Evolutionary conservation across 1,284 basidiomycete genomes (phyloP), one percentile per base, ranked within the genome.

Genomic region (Violaceomyces palustris): DNA sequence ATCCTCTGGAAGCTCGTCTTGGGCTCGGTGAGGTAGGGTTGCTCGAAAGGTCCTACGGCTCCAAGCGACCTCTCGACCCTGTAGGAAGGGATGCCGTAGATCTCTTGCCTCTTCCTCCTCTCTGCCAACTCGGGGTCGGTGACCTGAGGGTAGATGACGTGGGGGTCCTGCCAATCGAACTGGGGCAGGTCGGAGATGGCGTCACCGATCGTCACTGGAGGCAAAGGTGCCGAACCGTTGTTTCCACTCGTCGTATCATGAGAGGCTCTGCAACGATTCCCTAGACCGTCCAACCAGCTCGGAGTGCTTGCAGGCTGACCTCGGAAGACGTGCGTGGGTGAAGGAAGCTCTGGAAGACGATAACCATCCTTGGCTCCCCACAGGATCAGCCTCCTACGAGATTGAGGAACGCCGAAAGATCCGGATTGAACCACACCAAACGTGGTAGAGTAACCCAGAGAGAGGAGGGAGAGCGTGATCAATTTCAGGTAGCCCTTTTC

Each of bases 91-190:
- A n/a, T n/a, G n/a, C n/a, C n/a, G n/a, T n/a, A n/a, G n/a, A n/a
- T n/a, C n/a, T n/a, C n/a, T n/a, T n/a, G n/a, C n/a, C n/a, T n/a
- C n/a, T n/a, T n/a, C n/a, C n/a, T n/a, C n/a, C n/a, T n/a, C n/a
- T n/a, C n/a, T n/a, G n/a, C n/a, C n/a, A n/a, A n/a, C n/a, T n/a
- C n/a, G n/a, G n/a, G n/a, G n/a, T n/a, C n/a, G n/a, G n/a, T n/a
- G n/a, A n/a, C n/a, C n/a, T n/a, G n/a, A 1, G 28, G 27, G 19
- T 59, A 59, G 30, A 37, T 35, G 12, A 19, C 14, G 14, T 59
- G 55, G 9, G 55, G 55, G 17, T 54, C 50, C 11, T 42, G 29
- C 55, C 55, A 59, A 15, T 59, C 55, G 27, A 53, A 59, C 0
- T 17, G 15, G 1, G 47, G 44, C n/a, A 59, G 32, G 25, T 59